Evolutionary conservation across 106 monocot species (phyloP).

Genomic region (Dendrobium chrysotoxum): DNA sequence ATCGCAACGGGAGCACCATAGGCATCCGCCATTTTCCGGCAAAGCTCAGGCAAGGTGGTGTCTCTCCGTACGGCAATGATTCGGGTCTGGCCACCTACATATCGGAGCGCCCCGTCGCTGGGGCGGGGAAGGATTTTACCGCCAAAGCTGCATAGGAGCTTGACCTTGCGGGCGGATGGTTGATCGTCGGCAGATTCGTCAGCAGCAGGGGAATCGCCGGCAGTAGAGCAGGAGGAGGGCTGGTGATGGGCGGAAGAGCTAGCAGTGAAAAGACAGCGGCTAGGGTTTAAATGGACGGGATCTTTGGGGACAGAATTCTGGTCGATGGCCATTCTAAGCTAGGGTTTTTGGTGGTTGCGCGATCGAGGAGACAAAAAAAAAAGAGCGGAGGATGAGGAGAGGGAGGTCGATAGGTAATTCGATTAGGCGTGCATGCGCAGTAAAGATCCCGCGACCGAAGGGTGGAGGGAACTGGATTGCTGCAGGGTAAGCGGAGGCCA

Average conservation of each 20-base stretch:
- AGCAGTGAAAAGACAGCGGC: neutral
- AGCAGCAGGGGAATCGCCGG: neutral
- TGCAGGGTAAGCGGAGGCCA: neutral
- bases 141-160: slow-evolving; percentile 79
- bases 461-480: neutral
- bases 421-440: neutral
- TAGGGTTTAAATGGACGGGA: neutral
- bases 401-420: neutral
- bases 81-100: slow-evolving; percentile 76
- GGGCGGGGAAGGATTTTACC: slow-evolving; percentile 73
- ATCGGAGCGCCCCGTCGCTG: slow-evolving; percentile 67
- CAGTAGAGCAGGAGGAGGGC: neutral
- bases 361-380: neutral
- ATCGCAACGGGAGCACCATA: slow-evolving; percentile 36
- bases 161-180: slow-evolving; percentile 19
- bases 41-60: slow-evolving; percentile 36
- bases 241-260: neutral
- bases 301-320: slow-evolving; percentile 1
- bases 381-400: neutral
- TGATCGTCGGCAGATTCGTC: neutral
- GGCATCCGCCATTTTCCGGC: slow-evolving; percentile 43
- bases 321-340: slow-evolving; percentile 4
- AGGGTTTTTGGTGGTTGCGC: neutral
- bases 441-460: neutral
- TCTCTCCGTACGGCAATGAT: slow-evolving; percentile 55